Percentiles rank a stretch among this genome's conserved stretches.
Conservation (phyloP, 768 basidiomycete species). For the Agrocybe praecox region DNA sequence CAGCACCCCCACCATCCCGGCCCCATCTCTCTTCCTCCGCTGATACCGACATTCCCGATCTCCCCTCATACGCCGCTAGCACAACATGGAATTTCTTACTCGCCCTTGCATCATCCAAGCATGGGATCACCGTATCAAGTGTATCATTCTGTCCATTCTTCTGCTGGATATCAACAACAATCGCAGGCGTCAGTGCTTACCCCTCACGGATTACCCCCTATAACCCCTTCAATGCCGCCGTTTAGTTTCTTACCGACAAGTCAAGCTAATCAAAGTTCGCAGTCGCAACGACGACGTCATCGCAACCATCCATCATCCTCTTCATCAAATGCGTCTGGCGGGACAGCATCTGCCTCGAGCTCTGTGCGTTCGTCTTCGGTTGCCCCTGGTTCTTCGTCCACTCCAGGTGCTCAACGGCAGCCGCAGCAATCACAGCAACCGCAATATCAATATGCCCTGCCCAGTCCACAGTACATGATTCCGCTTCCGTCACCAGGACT, state of each 20-base stretch:
- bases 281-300: conserved; percentile 4
- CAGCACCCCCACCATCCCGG: conserved; percentile 15
- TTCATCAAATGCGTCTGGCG: not conserved
- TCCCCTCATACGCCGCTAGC: conserved; percentile 32
- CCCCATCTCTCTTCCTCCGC: conserved; percentile 16
- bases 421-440: conserved; percentile 5
- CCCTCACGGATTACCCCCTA: conserved; percentile 84
- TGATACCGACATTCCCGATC: conserved; percentile 9
- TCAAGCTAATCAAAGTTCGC: not conserved
- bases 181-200: conserved; percentile 45
- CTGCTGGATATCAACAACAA: conserved; percentile 9
- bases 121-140: conserved; percentile 29
- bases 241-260: conserved; percentile 77
- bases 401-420: not conserved
- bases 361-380: not conserved
- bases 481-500: conserved; percentile 59
- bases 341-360: not conserved
- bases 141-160: conserved; percentile 12
- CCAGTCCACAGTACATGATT: conserved; percentile 74
- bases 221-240: conserved; percentile 97
- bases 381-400: not conserved
- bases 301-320: not conserved
- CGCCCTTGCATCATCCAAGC: conserved; percentile 40
- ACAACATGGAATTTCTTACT: conserved; percentile 28
- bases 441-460: conserved; percentile 5